Evolutionary conservation across 129 eudicot genomes (phyloP), one percentile per base, ranked within the genome.

Genomic region (Chrysanthemum seticuspe): DNA sequence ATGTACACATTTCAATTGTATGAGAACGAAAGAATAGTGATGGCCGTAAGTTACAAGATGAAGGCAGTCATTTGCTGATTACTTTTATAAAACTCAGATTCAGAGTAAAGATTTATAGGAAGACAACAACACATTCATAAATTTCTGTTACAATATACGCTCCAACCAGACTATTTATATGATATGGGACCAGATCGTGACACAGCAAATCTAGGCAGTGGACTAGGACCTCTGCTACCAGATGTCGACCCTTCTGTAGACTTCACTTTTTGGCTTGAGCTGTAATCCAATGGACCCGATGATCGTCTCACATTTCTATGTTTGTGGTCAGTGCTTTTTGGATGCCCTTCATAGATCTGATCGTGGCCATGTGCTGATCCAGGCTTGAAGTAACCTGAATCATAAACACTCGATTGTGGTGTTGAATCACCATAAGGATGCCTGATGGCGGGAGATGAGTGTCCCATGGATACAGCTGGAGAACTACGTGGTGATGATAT

Each of bases 161-260:
- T 47, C 25, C 59, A 63, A 64, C 27, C 45, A 15, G 25, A 56
- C 54, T 85, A 93, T 79, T 87, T 87, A 70, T 89, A 89, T 10
- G 92, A 85, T 59, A 93, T 80, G 61, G 98, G 98, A 75, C 98
- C 98, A 48, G 98, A 93, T 74, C 98, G 89, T 1, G 97, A 93
- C 62, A 87, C 96, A 1, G 96, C 98, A 76, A 95, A 95, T 78
- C 94, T 95, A n/a, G 99, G 96, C 75, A 95, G 66, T 2, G 99
- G 97, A 74, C 99, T 90, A 15, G 97, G 96, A 56, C 97, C 96
- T 34, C 91, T 85, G 82, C 91, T 88, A 40, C 85, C 87, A 36
- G 99, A 95, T 11, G 91, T 71, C 34, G 99, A 95, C 19, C 97
- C 96, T 74, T 88, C 97, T 0, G 36, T 78, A 23, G 74, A 70